Conservation (phyloP, 306 rosid species). For the Cicer pinnatifidum region DNA sequence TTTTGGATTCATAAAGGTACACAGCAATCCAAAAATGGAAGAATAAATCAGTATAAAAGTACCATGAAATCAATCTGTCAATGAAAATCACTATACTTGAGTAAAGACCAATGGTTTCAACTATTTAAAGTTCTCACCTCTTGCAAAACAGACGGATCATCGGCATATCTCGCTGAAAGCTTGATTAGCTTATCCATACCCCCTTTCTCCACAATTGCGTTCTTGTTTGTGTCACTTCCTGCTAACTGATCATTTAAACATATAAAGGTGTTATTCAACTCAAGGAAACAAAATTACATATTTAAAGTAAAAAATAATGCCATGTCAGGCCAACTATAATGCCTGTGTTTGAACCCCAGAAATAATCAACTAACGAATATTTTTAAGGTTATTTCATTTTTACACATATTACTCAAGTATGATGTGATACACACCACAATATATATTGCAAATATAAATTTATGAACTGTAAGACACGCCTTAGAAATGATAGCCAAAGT, state of each 20-base stretch:
- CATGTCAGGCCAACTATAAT: slow-evolving; percentile 21
- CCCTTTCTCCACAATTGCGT: slow-evolving; percentile 69
- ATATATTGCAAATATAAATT: not conserved
- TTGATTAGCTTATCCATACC: slow-evolving; percentile 80
- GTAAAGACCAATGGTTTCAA: slow-evolving; percentile 28
- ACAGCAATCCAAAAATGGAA: not conserved
- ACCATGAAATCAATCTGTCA: slow-evolving; percentile 33
- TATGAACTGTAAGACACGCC: slow-evolving; percentile 6
- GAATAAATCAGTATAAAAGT: slow-evolving; percentile 17
- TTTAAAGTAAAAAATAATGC: slow-evolving; percentile 2
- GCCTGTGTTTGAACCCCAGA: slow-evolving; percentile 19
- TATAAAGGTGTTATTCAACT: slow-evolving; percentile 36
- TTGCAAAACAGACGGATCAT: slow-evolving; percentile 80
- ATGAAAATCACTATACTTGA: slow-evolving; percentile 13
- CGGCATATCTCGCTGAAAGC: slow-evolving; percentile 73
- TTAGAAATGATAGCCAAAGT: slow-evolving; percentile 27
- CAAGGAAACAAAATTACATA: slow-evolving; percentile 10
- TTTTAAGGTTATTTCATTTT: slow-evolving; percentile 6
- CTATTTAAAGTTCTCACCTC: slow-evolving; percentile 64
- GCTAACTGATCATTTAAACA: slow-evolving; percentile 70
- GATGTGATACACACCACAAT: slow-evolving; percentile 2
- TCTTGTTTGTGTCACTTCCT: slow-evolving; percentile 88
- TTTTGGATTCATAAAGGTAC: slow-evolving; percentile 27
- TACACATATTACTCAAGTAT: slow-evolving; percentile 9
- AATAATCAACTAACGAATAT: not conserved